These are phyloP conservation scores for Tetramitus jugosus DNA, from an alignment of 208 protist species.

Conservation along the genomic window DNA sequence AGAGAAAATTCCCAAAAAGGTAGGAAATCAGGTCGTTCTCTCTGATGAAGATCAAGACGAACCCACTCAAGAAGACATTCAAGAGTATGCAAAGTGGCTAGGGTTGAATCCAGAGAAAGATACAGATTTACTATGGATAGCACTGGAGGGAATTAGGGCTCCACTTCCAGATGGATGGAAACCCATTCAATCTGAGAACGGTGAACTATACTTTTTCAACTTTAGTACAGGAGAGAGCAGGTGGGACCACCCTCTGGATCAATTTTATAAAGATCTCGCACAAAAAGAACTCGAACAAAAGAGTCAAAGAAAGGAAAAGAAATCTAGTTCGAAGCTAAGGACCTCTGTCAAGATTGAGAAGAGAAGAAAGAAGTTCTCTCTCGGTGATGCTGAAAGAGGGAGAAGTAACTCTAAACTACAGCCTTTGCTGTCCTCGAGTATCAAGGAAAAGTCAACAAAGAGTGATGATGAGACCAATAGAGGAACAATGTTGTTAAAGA, in stretches of 20 bases:
- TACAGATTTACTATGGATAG: slow-evolving; percentile 74
- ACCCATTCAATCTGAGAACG: slow-evolving; percentile 72
- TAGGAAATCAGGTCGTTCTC: too few species aligned
- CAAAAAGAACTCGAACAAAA: slow-evolving; percentile 59
- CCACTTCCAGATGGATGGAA: slow-evolving; percentile 85
- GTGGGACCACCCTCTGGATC: slow-evolving; percentile 88
- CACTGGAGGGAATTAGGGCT: slow-evolving; percentile 76
- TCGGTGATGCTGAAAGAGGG: not conserved
- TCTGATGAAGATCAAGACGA: slow-evolving; percentile 42
- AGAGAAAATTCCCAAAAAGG: too few species aligned
- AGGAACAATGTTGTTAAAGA: not conserved
- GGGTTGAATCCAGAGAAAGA: slow-evolving; percentile 80
- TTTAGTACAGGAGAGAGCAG: slow-evolving; percentile 80
- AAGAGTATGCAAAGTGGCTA: slow-evolving; percentile 79
- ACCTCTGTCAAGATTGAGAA: not conserved
- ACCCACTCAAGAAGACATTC: slow-evolving; percentile 73
- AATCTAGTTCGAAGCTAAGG: not conserved
- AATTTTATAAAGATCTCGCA: slow-evolving; percentile 64
- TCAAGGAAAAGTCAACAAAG: not conserved
- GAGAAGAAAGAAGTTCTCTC: not conserved
- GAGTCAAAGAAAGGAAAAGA: slow-evolving; percentile 20
- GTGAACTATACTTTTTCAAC: slow-evolving; percentile 92
- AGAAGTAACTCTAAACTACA: not conserved
- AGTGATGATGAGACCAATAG: not conserved
- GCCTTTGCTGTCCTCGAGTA: not conserved